Evolutionary conservation across 768 basidiomycete genomes (phyloP), one percentile per base, ranked within the genome.

Genomic region (Boletus coccyginus): DNA sequence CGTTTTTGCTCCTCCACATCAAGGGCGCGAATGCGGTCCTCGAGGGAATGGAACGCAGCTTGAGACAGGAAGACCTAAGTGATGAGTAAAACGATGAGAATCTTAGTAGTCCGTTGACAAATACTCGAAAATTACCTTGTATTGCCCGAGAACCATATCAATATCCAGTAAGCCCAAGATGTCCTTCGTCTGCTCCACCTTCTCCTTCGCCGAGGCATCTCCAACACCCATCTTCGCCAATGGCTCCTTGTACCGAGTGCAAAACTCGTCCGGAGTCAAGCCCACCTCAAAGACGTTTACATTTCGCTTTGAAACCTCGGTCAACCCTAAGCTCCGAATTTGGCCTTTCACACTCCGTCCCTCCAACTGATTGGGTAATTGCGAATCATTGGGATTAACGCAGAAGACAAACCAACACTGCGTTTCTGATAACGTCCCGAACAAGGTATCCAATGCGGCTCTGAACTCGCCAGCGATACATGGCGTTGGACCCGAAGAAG

Each of bases 301-400:
- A 53, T 78, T 82, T 46, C 90, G 73, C 66, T 79, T 82, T 7
- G 89, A 83, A 58, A 98, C 81, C 73, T 93, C 91, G 3, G 86
- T 74, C 62, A 98, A 65, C 0, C 94, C 92, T 27, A 87, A 66
- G 53, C 90, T 88, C 48, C 90, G 80, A 38, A 98, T 87, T 73
- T 98, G 96, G 0, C 91, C 90, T 70, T 94, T 96, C 47, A 98
- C 88, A 40, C 88, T 87, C 44, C 94, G 79, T 12, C 92, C 90
- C 75, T 98, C 96, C 50, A 98, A 76, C 21, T 21, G 21, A 21
- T 21, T 21, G 21, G 21, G 21, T 21, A 21, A 21, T 21, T 21
- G 21, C 21, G 21, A 21, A 21, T 21, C 21, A 2, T 21, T 21
- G 21, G 21, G 21, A 21, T 21, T 21, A 21, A 21, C 21, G 21